Evolutionary conservation across 1,139 yeast species (phyloP).

Genomic region (Suhomyces chickasaworum): DNA sequence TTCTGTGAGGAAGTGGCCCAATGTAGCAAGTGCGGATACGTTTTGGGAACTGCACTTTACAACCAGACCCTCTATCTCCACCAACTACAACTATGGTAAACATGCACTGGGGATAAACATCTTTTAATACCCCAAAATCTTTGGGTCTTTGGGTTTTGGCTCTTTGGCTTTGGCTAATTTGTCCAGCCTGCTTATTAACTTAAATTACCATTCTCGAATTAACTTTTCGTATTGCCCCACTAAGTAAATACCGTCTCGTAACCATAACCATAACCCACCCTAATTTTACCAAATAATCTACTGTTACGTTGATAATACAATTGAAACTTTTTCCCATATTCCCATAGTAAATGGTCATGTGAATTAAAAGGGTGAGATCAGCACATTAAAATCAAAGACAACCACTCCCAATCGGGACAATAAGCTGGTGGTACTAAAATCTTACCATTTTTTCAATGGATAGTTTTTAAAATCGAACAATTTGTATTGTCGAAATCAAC

Average conservation of each 20-base stretch:
- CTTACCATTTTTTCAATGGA: neutral
- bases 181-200: no score
- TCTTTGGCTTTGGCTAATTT: no score
- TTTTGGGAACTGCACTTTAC: conserved; percentile 2
- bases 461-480: neutral
- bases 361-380: neutral
- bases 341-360: neutral
- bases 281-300: neutral
- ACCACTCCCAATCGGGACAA: neutral
- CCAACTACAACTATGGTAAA: neutral
- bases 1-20: conserved; percentile 2
- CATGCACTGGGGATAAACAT: neutral
- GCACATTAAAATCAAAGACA: neutral
- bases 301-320: neutral
- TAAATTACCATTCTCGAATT: no score
- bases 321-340: neutral
- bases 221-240: neutral
- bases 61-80: neutral
- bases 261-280: no score
- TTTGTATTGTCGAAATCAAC: neutral
- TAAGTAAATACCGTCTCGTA: neutral
- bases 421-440: neutral
- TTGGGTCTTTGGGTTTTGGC: no score
- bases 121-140: no score
- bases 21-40: conserved; percentile 1